Conservation (phyloP, 805 yeast genomes). For the Candida parachauliodes region DNA sequence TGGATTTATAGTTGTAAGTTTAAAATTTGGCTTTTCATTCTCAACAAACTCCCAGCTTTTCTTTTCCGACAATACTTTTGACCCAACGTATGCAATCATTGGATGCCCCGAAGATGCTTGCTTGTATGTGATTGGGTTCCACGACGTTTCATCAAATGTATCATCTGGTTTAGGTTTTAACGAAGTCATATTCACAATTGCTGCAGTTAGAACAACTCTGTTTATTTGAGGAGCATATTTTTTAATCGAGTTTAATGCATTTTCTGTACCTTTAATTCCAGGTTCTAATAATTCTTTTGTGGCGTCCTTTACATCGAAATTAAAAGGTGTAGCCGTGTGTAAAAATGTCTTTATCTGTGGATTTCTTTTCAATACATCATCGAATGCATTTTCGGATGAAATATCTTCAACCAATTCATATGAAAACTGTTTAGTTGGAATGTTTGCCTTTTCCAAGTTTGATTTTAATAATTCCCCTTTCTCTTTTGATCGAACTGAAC, state of each 20-base stretch:
- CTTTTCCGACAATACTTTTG: slow-evolving; percentile 32
- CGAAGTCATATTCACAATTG: slow-evolving; percentile 18
- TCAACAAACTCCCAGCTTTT: slow-evolving; percentile 27
- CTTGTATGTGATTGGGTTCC: slow-evolving; percentile 38
- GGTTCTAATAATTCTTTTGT: slow-evolving; percentile 19
- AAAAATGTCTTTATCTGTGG: slow-evolving; percentile 40
- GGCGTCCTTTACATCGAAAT: slow-evolving; percentile 14
- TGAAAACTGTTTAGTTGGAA: slow-evolving; percentile 15
- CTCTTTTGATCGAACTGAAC: slow-evolving; percentile 44
- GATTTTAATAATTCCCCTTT: slow-evolving; percentile 39
- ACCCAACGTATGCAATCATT: slow-evolving; percentile 35
- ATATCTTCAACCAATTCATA: slow-evolving; percentile 33
- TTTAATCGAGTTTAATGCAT: slow-evolving; percentile 45
- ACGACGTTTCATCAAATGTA: slow-evolving; percentile 26
- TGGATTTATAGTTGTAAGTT: slow-evolving; percentile 30
- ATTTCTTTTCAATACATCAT: slow-evolving; percentile 38
- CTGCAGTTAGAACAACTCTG: slow-evolving; percentile 52
- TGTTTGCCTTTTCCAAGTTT: slow-evolving; percentile 19
- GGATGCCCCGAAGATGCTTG: slow-evolving; percentile 8
- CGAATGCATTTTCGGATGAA: slow-evolving; percentile 41
- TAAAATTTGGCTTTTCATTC: slow-evolving; percentile 27
- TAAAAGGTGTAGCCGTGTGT: slow-evolving; percentile 34
- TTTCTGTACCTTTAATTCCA: slow-evolving; percentile 47
- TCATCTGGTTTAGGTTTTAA: slow-evolving; percentile 9
- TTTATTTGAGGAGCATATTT: slow-evolving; percentile 39